phyloP scores from a whole-genome alignment of 129 eudicot species.

The Tagetes patula region DNA sequence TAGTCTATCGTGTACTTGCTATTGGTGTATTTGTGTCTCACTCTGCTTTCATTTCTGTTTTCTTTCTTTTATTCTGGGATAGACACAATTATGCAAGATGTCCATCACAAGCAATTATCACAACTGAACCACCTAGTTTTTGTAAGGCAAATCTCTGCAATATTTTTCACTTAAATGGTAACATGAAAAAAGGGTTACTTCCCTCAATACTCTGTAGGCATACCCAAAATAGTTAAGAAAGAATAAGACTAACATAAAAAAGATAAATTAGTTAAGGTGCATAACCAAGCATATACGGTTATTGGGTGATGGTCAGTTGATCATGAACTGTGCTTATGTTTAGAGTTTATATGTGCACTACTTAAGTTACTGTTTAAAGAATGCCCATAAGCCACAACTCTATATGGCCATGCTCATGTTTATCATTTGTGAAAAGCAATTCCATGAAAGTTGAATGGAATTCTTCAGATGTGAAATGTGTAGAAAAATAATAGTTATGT shows the following conservation, averaged over 20 bases:
- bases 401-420: background rate
- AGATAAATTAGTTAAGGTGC: background rate
- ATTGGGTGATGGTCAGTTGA: background rate
- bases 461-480: background rate
- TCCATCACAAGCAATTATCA: background rate
- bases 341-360: conserved; percentile 3
- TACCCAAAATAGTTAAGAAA: background rate
- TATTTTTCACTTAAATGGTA: background rate
- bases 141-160: background rate
- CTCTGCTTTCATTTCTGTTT: background rate
- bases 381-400: background rate
- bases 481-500: background rate
- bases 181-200: background rate
- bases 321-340: background rate
- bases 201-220: background rate
- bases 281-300: background rate
- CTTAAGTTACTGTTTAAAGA: background rate
- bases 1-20: background rate
- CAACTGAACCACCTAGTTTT: background rate
- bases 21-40: background rate
- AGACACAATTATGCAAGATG: background rate
- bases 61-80: background rate
- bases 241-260: background rate
- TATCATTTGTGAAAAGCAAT: background rate
- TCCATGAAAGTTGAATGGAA: background rate